Evolutionary conservation across 2,329 filamentous ascomycete species (phyloP), one percentile per base, ranked within the genome.

Genomic region (Westerdykella sp.): DNA sequence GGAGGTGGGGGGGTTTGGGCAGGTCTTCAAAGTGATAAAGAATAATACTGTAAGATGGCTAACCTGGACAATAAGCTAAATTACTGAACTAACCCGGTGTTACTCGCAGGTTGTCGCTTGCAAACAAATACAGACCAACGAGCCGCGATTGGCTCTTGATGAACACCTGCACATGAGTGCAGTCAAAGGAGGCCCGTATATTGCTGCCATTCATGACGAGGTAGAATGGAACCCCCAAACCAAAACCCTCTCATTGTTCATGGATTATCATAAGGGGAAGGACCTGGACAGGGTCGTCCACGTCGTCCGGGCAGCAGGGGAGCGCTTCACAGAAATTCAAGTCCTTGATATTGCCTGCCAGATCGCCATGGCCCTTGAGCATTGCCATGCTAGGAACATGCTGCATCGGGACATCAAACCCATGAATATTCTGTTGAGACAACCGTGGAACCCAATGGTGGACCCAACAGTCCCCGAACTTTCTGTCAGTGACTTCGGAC

Each of bases 371-470:
- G 46, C 50, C 10, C 37, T 53, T 7, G 42, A 53, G 25, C 47
- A 46, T 18, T 53, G 46, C 22, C 48, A 53, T 36, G 37, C 40
- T 25, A 47, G 21, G 37, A 50, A 46, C 11, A 40, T 51, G 9
- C 25, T 50, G 12, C 50, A 50, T 37, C 48, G 50, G 31, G 50
- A 53, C 28, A 44, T 53, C 30, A 50, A 50, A 37, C 44, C 48
- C 4, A 50, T 49, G 48, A 50, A 53, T 35, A 34, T 42, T 13
- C 15, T 37, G 12, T 15, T 35, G n/a, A 3, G 13, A 30, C 13
- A 37, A 18, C 9, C 9, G 4, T 42, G 40, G 40, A 42, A 42
- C 16, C 40, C 40, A 16, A 11, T 42, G 10, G 16, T 22, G 16
- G 32, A 50, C 16, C 31, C 28, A 15, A 35, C 44, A 11, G 48